Percentiles rank a stretch among this genome's conserved stretches.
These are phyloP conservation scores for Cercospora brassicicola DNA, from an alignment of 2,329 filamentous ascomycete genomes.

Conservation along the genomic window DNA sequence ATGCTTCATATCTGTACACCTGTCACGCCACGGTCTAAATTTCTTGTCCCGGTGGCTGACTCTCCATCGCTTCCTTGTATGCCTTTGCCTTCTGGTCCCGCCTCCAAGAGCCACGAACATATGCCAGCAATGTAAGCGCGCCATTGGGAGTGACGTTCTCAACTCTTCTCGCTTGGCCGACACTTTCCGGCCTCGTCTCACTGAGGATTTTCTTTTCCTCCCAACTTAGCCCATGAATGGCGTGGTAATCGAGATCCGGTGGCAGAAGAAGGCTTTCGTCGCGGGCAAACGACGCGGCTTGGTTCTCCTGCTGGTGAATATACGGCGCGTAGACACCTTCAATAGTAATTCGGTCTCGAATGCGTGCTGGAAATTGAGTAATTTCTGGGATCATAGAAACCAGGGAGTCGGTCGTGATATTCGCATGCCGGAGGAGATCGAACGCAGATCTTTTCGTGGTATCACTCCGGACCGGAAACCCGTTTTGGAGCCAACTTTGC, in stretches of 20 bases:
- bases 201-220: conserved; percentile 75
- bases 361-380: conserved; percentile 54
- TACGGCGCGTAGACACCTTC: conserved; percentile 88
- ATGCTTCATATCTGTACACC: not conserved
- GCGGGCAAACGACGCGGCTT: conserved; percentile 66
- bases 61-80: conserved; percentile 34
- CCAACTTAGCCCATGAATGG: conserved; percentile 70
- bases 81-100: conserved; percentile 36
- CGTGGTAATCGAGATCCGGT: conserved; percentile 71
- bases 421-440: conserved; percentile 72
- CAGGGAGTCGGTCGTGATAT: conserved; percentile 60
- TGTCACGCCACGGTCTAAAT: conserved; percentile 30
- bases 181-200: conserved; percentile 72
- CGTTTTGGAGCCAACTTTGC: conserved; percentile 66
- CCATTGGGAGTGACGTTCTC: conserved; percentile 68
- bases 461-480: conserved; percentile 69
- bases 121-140: conserved; percentile 58
- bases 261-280: conserved; percentile 78
- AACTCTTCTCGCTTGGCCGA: conserved; percentile 83
- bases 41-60: conserved; percentile 28
- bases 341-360: conserved; percentile 71
- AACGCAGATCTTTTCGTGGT: conserved; percentile 68
- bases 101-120: conserved; percentile 54
- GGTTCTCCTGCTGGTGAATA: conserved; percentile 67
- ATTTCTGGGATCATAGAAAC: conserved; percentile 59